Conservation (phyloP, 2,329 filamentous ascomycete species). For the Colletotrichum costaricense region DNA sequence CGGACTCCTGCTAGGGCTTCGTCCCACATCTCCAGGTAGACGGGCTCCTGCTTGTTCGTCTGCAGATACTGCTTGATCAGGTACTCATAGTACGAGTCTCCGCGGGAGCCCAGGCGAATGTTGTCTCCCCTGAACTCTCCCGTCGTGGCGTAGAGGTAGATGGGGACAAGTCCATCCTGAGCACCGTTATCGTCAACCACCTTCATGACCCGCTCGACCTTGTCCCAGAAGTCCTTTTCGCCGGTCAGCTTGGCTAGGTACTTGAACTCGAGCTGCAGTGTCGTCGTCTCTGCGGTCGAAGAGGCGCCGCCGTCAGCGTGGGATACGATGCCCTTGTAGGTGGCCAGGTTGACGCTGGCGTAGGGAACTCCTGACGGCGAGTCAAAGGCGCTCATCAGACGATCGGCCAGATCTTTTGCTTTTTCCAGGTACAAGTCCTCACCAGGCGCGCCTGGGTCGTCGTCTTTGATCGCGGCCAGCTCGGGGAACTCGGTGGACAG, state of each 20-base stretch:
- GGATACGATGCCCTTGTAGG: conserved; percentile 79
- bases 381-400: conserved; percentile 88
- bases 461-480: conserved; percentile 79
- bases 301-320: conserved; percentile 89
- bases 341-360: conserved; percentile 89
- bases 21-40: conserved; percentile 95
- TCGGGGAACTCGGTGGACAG: conserved; percentile 85
- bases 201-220: conserved; percentile 90
- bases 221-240: conserved; percentile 92
- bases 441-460: conserved; percentile 77
- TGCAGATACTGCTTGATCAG: conserved; percentile 98
- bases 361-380: conserved; percentile 88
- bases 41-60: conserved; percentile 84
- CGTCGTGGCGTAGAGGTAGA: conserved; percentile 84
- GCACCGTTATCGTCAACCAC: conserved; percentile 85
- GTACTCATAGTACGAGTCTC: conserved; percentile 99
- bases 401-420: conserved; percentile 90
- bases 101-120: conserved; percentile 91
- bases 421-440: conserved; percentile 97
- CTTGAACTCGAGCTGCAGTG: conserved; percentile 95
- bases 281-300: conserved; percentile 93
- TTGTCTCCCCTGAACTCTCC: conserved; percentile 86
- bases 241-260: conserved; percentile 95
- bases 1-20: conserved; percentile 87
- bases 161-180: conserved; percentile 87